These are phyloP conservation scores for Pichia sp. DNA, from an alignment of 1,139 yeast genomes.

Conservation along the genomic window DNA sequence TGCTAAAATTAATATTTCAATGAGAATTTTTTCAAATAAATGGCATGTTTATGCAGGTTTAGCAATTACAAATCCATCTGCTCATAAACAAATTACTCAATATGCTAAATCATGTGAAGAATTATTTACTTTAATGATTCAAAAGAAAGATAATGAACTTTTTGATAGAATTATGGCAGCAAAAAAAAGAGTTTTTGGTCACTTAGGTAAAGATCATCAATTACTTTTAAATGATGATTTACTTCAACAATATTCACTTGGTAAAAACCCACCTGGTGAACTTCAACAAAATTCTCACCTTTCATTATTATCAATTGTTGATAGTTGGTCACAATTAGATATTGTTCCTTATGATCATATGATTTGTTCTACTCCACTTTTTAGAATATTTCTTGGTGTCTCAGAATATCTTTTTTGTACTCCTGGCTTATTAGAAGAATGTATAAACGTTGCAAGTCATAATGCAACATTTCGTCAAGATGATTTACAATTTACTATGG, in stretches of 20 bases:
- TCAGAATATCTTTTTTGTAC: constrained; percentile 86
- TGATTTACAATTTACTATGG: constrained; percentile 78
- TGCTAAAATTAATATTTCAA: constrained; percentile 87
- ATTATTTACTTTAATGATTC: constrained; percentile 75
- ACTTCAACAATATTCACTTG: constrained; percentile 71
- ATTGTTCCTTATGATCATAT: constrained; percentile 94
- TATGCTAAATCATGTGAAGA: constrained; percentile 82
- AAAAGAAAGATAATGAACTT: constrained; percentile 55
- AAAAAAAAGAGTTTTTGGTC: constrained; percentile 68
- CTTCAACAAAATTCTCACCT: constrained; percentile 79
- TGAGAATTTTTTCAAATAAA: constrained; percentile 84
- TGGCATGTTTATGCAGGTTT: constrained; percentile 99
- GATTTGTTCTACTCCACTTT: constrained; percentile 90
- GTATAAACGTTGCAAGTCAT: constrained; percentile 62
- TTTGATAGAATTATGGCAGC: constrained; percentile 56
- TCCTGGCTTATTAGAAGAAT: constrained; percentile 71
- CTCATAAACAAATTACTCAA: constrained; percentile 85
- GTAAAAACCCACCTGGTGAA: constrained; percentile 68
- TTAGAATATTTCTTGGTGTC: constrained; percentile 89
- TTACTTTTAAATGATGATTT: constrained; percentile 73
- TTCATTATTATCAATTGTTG: constrained; percentile 83
- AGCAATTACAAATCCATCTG: constrained; percentile 92
- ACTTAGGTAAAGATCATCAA: constrained; percentile 45
- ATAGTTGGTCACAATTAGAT: constrained; percentile 80
- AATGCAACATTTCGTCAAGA: constrained; percentile 74